phyloP scores from a whole-genome alignment of 345 rosid genomes.

The Arabidopsis thaliana region TAIR10.1 NC_003076.8:5424001-5424500 shows the following conservation, averaged over 20 bases:
- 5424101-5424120: background rate
- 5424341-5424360: background rate
- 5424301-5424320: background rate
- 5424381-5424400: background rate
- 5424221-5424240: background rate
- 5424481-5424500: constrained; percentile 64
- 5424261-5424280: background rate
- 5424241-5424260: background rate
- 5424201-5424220: background rate
- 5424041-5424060: constrained; percentile 51
- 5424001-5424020: too few relatives aligned
- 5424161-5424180: too few relatives aligned
- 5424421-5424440: background rate
- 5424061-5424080: constrained; percentile 78
- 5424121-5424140: background rate
- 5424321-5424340: background rate
- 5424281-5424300: background rate
- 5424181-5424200: too few relatives aligned
- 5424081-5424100: constrained; percentile 80
- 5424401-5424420: background rate
- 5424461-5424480: constrained; percentile 72
- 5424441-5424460: constrained; percentile 71
- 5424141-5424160: background rate
- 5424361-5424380: background rate
- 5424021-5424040: too few relatives aligned